phyloP scores from a whole-genome alignment of 768 basidiomycete species.

The Phylloporus arenicola region DNA sequence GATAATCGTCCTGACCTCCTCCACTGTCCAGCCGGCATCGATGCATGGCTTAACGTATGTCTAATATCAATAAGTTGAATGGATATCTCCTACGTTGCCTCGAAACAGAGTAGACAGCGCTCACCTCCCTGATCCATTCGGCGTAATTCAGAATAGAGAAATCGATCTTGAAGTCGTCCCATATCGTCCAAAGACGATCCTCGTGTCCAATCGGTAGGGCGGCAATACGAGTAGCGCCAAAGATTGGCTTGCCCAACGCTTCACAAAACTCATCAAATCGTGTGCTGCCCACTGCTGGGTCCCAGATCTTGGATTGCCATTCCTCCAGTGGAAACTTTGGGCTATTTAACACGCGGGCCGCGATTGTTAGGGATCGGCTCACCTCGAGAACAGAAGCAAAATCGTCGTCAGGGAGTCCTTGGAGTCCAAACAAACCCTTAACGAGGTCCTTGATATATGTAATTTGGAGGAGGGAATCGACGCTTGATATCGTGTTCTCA shows the following conservation, averaged over 20 bases:
- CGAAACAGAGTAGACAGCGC: slow-evolving; percentile 4
- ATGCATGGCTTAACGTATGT: slow-evolving; percentile 56
- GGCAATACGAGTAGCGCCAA: slow-evolving; percentile 29
- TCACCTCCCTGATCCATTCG: slow-evolving; percentile 65
- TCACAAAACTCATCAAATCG: slow-evolving; percentile 67
- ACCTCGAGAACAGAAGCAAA: slow-evolving; percentile 69
- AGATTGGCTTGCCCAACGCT: slow-evolving; percentile 43
- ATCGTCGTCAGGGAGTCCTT: slow-evolving; percentile 65
- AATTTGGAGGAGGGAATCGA: slow-evolving; percentile 57
- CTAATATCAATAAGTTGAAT: slow-evolving; percentile 28
- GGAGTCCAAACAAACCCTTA: slow-evolving; percentile 75
- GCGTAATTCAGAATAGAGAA: slow-evolving; percentile 69
- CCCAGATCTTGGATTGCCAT: slow-evolving; percentile 90
- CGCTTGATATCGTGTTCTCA: slow-evolving; percentile 48
- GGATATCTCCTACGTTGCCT: neutral
- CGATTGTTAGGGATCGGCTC: slow-evolving; percentile 18
- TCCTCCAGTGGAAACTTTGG: slow-evolving; percentile 52
- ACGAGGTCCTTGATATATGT: slow-evolving; percentile 45
- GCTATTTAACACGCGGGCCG: slow-evolving; percentile 8
- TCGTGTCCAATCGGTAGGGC: slow-evolving; percentile 45
- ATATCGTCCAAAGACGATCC: slow-evolving; percentile 43
- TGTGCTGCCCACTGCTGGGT: slow-evolving; percentile 59
- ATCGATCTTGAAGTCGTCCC: slow-evolving; percentile 47
- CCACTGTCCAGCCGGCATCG: slow-evolving; percentile 35
- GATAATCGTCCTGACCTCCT: slow-evolving; percentile 39